These are phyloP conservation scores for Austroboletus festivus DNA, from an alignment of 768 basidiomycete species.

Conservation along the genomic window DNA sequence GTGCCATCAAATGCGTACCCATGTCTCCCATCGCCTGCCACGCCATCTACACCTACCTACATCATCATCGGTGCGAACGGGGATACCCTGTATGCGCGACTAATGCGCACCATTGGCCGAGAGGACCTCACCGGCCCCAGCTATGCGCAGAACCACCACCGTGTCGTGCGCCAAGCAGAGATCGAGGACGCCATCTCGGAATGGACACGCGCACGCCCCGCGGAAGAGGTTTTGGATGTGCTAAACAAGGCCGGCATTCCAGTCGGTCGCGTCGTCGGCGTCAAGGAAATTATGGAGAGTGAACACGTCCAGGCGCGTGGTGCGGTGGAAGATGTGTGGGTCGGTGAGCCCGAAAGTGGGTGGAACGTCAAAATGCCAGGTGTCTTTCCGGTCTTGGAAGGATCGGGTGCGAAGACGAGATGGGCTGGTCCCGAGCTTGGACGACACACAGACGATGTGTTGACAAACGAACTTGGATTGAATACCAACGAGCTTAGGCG, in stretches of 20 bases:
- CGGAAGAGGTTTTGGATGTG: slow-evolving; percentile 49
- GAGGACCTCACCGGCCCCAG: slow-evolving; percentile 55
- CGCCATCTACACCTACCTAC: slow-evolving; percentile 46
- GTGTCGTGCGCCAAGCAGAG: slow-evolving; percentile 40
- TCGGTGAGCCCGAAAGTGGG: slow-evolving; percentile 38
- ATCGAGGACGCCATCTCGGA: slow-evolving; percentile 61
- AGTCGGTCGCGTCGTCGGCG: slow-evolving; percentile 59
- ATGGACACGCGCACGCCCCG: slow-evolving; percentile 52
- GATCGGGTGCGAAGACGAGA: slow-evolving; percentile 51
- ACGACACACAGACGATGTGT: slow-evolving; percentile 49
- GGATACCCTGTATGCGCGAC: slow-evolving; percentile 63
- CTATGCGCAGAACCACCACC: slow-evolving; percentile 44
- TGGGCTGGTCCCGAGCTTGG: slow-evolving; percentile 76
- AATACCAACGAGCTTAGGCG: slow-evolving; percentile 34
- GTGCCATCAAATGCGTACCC: slow-evolving; percentile 76
- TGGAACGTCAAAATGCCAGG: slow-evolving; percentile 70
- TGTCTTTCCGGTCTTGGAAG: slow-evolving; percentile 62
- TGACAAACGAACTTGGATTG: slow-evolving; percentile 43
- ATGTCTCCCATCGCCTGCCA: slow-evolving; percentile 46
- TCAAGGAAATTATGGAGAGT: slow-evolving; percentile 58
- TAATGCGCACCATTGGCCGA: slow-evolving; percentile 61
- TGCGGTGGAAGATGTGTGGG: slow-evolving; percentile 57
- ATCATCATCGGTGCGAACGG: slow-evolving; percentile 73
- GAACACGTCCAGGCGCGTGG: slow-evolving; percentile 56
- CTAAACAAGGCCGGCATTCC: slow-evolving; percentile 57